Evolutionary conservation across 2,329 filamentous ascomycete species (phyloP).

Genomic region (Dactylellina parvicollis): DNA sequence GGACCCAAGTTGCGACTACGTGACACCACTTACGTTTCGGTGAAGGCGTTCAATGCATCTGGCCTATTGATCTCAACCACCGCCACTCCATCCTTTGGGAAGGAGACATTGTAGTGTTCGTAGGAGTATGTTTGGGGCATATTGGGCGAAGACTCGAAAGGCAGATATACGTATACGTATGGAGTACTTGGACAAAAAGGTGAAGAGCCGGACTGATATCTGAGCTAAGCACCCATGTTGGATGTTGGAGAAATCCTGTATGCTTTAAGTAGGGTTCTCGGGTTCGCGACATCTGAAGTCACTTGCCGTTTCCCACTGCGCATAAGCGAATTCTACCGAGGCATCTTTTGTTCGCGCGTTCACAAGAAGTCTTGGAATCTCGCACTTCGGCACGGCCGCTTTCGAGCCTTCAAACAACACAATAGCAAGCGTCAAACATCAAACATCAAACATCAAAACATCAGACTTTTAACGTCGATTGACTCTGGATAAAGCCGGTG

Average conservation of each 20-base stretch:
- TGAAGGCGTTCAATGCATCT: constrained; percentile 87
- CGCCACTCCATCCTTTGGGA: constrained; percentile 77
- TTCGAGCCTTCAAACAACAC: neutral
- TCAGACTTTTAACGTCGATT: too few species aligned
- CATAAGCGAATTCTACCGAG: constrained; percentile 53
- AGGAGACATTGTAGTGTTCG: constrained; percentile 78
- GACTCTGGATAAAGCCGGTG: too few species aligned
- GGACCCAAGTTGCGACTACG: neutral
- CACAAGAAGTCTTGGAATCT: constrained; percentile 2
- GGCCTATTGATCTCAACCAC: constrained; percentile 92
- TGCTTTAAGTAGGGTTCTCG: constrained; percentile 30
- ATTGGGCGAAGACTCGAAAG: constrained; percentile 19
- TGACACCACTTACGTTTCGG: constrained; percentile 67
- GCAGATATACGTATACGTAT: constrained; percentile 2
- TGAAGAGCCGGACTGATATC: neutral
- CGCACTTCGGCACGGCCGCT: neutral
- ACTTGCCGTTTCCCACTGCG: constrained; percentile 14
- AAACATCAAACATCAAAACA: too few species aligned
- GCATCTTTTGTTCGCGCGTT: too few species aligned
- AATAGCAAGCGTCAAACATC: too few species aligned
- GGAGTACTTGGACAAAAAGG: constrained; percentile 16
- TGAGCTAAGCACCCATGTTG: constrained; percentile 7
- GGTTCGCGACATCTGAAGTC: constrained; percentile 15
- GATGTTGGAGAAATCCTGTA: constrained; percentile 5
- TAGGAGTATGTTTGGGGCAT: constrained; percentile 60